These are phyloP conservation scores for Closterium sp. DNA, from an alignment of 139 green algal species.

Conservation along the genomic window DNA sequence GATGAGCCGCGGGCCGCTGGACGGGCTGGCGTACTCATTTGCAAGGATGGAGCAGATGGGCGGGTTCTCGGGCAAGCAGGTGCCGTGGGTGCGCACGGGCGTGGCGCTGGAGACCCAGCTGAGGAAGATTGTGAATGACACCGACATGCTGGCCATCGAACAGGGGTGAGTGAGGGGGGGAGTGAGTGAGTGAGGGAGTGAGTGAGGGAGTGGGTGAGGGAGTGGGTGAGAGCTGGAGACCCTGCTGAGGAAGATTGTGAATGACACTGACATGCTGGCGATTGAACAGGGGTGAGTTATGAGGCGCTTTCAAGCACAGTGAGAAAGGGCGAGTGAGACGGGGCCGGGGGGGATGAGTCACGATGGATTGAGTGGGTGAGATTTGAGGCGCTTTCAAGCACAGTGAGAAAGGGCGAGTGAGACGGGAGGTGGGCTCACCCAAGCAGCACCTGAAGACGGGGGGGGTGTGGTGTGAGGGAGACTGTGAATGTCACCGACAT, in stretches of 20 bases:
- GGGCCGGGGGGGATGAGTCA: neutral
- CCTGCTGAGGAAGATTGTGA: neutral
- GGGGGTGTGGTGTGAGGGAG: too few relatives aligned
- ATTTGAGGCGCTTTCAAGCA: too few relatives aligned
- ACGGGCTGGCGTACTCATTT: neutral
- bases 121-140: neutral
- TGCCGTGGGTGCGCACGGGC: constrained; percentile 7
- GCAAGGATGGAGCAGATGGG: neutral
- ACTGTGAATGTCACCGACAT: too few relatives aligned
- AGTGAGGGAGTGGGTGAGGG: neutral
- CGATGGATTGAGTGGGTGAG: neutral
- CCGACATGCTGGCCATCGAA: neutral
- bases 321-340: neutral
- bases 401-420: neutral
- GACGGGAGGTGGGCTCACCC: too few relatives aligned
- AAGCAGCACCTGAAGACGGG: too few relatives aligned
- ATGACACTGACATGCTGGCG: neutral
- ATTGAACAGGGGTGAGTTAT: too few relatives aligned
- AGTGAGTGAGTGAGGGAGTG: neutral
- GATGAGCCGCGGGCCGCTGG: neutral
- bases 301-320: too few relatives aligned
- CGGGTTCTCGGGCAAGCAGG: neutral
- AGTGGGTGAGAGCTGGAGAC: neutral
- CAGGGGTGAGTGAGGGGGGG: neutral
- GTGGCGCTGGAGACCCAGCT: neutral